These are phyloP conservation scores for Avena sativa DNA, from an alignment of 176 grass and related monocot genomes.

Conservation along the genomic window DNA sequence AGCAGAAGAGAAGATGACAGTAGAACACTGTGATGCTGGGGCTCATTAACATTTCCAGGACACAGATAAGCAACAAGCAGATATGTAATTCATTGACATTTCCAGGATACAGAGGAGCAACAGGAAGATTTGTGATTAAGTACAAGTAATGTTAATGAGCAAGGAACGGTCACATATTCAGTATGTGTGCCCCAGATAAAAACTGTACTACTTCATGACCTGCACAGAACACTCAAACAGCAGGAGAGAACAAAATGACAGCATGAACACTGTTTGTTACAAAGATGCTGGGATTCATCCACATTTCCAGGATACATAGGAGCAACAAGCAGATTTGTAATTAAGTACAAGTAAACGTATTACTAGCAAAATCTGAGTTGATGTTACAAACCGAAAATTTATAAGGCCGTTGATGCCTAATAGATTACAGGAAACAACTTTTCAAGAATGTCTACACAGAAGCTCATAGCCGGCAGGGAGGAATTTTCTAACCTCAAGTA, in stretches of 20 bases:
- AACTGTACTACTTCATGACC: neutral
- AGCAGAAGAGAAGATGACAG: neutral
- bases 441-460: slow-evolving; percentile 48
- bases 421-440: slow-evolving; percentile 54
- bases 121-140: too few species aligned
- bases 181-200: neutral
- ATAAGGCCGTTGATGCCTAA: slow-evolving; percentile 43
- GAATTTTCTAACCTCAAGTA: slow-evolving; percentile 64
- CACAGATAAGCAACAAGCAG: neutral
- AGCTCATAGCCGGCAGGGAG: neutral
- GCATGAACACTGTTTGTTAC: neutral
- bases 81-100: neutral
- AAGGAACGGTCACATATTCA: neutral
- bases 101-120: neutral
- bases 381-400: slow-evolving; percentile 57
- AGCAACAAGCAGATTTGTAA: neutral
- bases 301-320: neutral
- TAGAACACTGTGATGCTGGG: neutral
- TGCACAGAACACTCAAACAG: neutral
- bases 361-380: slow-evolving; percentile 38
- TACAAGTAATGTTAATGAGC: too few species aligned
- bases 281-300: slow-evolving; percentile 12
- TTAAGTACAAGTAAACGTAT: slow-evolving; percentile 30
- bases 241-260: neutral
- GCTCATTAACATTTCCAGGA: neutral